These are phyloP conservation scores for Macadamia tetraphylla DNA, from an alignment of 164 flowering plant genomes.

Conservation along the genomic window DNA sequence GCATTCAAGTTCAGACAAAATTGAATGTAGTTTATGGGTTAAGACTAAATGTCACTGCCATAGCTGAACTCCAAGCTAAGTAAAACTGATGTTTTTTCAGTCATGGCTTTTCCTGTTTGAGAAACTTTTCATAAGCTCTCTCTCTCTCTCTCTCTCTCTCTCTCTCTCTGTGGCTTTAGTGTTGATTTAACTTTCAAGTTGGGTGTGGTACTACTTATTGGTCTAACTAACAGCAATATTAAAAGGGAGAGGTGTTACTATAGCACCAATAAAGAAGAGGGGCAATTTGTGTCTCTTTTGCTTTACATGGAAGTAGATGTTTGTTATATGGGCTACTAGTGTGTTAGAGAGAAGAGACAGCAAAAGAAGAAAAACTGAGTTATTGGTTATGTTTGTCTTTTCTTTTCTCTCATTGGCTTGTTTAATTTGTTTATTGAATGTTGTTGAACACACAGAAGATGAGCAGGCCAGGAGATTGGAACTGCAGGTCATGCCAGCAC, in stretches of 20 bases:
- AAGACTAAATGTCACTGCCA: not conserved
- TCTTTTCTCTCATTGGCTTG: too few relatives aligned
- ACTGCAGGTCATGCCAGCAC: slow-evolving; percentile 88
- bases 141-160: not conserved
- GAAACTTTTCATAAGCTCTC: too few relatives aligned
- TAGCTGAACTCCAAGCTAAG: not conserved
- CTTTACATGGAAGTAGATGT: not conserved
- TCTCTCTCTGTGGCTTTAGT: not conserved
- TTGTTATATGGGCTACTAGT: not conserved
- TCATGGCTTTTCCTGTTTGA: too few relatives aligned
- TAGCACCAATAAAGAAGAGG: too few relatives aligned
- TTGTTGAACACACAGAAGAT: slow-evolving; percentile 22
- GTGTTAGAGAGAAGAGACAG: too few relatives aligned
- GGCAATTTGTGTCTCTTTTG: too few relatives aligned
- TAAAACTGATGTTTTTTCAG: not conserved
- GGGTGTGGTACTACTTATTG: too few relatives aligned
- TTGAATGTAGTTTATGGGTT: too few relatives aligned
- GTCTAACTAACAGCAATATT: too few relatives aligned
- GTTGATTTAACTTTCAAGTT: too few relatives aligned
- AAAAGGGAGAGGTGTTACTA: too few relatives aligned
- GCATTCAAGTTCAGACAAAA: not conserved
- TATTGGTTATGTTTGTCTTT: not conserved
- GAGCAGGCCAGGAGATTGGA: slow-evolving; percentile 92
- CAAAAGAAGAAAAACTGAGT: too few relatives aligned
- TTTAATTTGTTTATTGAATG: not conserved